These are phyloP conservation scores for Cercospora sp. DNA, from an alignment of 2,329 filamentous ascomycete genomes.

Conservation along the genomic window DNA sequence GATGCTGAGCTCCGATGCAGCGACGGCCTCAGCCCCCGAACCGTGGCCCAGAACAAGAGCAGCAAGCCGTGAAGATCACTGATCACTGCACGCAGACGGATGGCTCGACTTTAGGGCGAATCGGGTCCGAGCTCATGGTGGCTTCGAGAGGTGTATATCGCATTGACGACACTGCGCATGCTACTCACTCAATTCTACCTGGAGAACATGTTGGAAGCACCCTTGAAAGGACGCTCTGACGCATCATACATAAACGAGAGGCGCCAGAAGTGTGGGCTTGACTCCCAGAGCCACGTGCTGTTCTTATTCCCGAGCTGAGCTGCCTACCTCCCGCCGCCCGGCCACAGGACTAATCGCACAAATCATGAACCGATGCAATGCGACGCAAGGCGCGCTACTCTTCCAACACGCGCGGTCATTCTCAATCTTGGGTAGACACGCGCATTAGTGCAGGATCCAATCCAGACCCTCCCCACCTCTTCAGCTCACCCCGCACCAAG, in stretches of 20 bases:
- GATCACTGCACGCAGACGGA: background rate
- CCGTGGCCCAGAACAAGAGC: background rate
- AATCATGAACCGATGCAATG: background rate
- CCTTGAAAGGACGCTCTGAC: background rate
- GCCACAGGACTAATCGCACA: background rate
- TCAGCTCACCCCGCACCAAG: slow-evolving; percentile 1
- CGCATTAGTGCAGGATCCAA: background rate
- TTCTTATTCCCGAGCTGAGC: background rate
- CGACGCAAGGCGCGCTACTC: background rate
- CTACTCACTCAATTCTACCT: background rate
- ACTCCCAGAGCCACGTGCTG: background rate
- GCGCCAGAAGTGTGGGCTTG: background rate
- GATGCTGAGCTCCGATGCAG: background rate
- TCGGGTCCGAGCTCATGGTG: background rate
- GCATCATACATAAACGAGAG: background rate
- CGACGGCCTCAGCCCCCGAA: background rate
- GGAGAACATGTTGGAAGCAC: background rate
- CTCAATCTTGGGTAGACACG: background rate
- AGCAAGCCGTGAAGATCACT: background rate
- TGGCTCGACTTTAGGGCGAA: background rate
- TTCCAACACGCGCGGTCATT: background rate
- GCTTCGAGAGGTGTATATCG: background rate
- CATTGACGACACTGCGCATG: background rate
- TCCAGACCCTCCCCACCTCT: background rate
- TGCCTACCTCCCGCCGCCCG: background rate